Percentiles rank a stretch among this genome's conserved stretches.
phyloP scores from a whole-genome alignment of 768 basidiomycete genomes.

The Suillus subalutaceus region DNA sequence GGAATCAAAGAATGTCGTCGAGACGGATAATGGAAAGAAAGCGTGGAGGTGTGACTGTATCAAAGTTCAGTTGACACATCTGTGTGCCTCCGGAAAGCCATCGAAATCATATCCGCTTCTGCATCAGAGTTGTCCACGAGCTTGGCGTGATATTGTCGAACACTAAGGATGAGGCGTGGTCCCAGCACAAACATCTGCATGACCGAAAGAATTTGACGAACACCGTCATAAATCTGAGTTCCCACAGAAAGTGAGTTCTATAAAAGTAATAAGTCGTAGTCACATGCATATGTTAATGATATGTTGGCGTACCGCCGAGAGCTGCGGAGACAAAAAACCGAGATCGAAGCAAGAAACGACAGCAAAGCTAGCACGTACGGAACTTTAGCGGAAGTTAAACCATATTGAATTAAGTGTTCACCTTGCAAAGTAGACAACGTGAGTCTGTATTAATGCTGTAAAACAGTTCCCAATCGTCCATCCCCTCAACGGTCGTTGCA shows the following conservation, averaged over 20 bases:
- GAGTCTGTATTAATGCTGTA: not conserved
- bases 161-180: not conserved
- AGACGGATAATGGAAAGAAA: not conserved
- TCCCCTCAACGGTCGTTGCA: not conserved
- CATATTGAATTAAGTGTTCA: not conserved
- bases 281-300: not conserved
- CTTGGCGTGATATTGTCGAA: not conserved
- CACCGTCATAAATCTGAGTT: not conserved
- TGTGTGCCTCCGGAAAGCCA: not conserved
- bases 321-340: not conserved
- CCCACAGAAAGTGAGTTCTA: not conserved
- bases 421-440: not conserved
- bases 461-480: not conserved
- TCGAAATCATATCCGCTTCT: not conserved
- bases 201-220: not conserved
- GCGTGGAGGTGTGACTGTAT: not conserved
- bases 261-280: not conserved
- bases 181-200: not conserved
- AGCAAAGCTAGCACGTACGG: not conserved
- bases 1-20: not conserved
- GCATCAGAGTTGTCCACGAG: not conserved
- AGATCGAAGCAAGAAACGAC: not conserved
- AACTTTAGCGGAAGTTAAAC: not conserved
- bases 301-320: not conserved
- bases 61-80: not conserved